A percentile compares a stretch with the other conserved stretches of the same genome.
Evolutionary conservation across 345 rosid genomes (phyloP).

Genomic region (Hibiscus tridactylites): DNA sequence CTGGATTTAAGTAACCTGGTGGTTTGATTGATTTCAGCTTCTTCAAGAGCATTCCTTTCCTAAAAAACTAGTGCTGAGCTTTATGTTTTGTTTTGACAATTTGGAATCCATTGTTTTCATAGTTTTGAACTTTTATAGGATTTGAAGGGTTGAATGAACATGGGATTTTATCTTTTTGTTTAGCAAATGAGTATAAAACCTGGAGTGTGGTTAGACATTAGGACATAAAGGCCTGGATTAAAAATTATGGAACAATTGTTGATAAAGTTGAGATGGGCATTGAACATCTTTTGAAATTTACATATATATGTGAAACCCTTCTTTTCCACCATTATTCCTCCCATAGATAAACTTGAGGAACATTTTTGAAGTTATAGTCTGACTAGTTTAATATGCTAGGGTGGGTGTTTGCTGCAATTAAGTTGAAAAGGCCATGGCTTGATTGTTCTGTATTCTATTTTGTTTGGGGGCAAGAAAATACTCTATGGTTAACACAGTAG

Average conservation of each 20-base stretch:
- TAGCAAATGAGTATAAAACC: not conserved
- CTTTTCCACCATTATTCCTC: not conserved
- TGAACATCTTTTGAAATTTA: not conserved
- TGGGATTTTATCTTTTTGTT: not conserved
- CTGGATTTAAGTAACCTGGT: slow-evolving; percentile 53
- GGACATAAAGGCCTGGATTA: not conserved
- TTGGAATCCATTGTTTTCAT: not conserved
- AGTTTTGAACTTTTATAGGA: not conserved
- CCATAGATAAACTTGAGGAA: not conserved
- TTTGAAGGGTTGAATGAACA: not conserved
- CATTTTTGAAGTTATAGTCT: not conserved
- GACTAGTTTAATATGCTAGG: not conserved
- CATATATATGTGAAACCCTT: not conserved
- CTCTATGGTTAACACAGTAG: not conserved
- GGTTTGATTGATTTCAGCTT: slow-evolving; percentile 56
- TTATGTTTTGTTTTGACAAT: not conserved
- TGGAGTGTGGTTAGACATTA: not conserved
- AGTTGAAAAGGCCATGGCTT: not conserved
- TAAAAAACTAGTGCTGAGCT: not conserved
- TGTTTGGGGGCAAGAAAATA: not conserved
- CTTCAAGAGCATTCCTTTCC: slow-evolving; percentile 69
- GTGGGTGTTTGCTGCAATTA: not conserved
- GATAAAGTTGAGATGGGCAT: not conserved
- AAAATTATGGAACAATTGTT: not conserved
- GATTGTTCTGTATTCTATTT: not conserved